Evolutionary conservation across 2,329 filamentous ascomycete genomes (phyloP), one percentile per base, ranked within the genome.

Genomic region (Penicillium sp.): DNA sequence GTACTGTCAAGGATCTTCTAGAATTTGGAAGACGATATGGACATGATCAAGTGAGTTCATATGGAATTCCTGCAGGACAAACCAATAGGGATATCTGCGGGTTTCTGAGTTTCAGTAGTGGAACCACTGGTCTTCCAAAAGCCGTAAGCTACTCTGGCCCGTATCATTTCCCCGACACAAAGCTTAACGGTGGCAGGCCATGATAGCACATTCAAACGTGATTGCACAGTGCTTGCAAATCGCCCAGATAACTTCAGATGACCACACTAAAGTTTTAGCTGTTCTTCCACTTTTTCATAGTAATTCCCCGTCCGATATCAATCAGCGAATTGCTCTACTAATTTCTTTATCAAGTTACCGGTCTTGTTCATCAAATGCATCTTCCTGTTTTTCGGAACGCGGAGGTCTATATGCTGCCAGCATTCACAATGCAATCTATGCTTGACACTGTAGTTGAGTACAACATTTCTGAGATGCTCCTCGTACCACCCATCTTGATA

Each of bases 381-480:
- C 73, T 88, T 0, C 85, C 86, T 0, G 68, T 87, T 23, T 67
- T 84, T 7, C 71, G 86, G 34, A 87, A 88, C 62, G 83, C 82
- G n/a, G 79, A 86, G 59, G 84, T 88, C 24, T 78, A 84, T 64
- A 85, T 88, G 78, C 76, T 88, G 1, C 82, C 84, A 0, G 68
- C 76, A 5, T 89, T 88, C 69, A 84, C 79, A n/a, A 84, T 87
- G 78, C 72, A 79, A 29, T 65, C 68, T 18, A 83, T 86, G 78
- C 78, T 86, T 8, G 60, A 75, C 26, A 75, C 81, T 0, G 75
- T 85, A 12, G 70, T 74, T 33, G 68, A 79, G 37, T 79, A 84
- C 70, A 72, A 79, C 54, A 77, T 85, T 54, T 68, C 68, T 3
- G 83, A 86, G 60, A 68, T 85, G 2, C 74, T 84, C 15, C 73